phyloP scores from a whole-genome alignment of 2,329 filamentous ascomycete species.

The Apiospora sp. region DNA sequence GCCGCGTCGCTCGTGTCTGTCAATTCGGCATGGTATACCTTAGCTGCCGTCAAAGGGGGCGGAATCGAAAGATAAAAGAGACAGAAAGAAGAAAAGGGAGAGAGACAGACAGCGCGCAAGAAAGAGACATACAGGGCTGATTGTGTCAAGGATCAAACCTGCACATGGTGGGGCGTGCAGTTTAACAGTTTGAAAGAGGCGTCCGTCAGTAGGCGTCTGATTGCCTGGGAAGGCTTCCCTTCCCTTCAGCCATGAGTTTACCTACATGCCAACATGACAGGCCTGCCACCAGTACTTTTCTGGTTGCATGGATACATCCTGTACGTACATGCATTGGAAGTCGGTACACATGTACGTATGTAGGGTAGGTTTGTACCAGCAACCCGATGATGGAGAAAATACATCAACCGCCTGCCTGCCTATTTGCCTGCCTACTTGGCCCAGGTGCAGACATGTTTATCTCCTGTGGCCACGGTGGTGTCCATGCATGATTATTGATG shows the following conservation, averaged over 20 bases:
- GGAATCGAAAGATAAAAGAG: neutral
- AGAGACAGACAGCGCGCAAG: neutral
- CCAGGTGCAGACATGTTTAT: constrained; percentile 2
- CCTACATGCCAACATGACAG: neutral
- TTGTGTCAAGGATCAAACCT: constrained; percentile 13
- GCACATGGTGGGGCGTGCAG: constrained; percentile 21
- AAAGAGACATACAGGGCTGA: constrained; percentile 2
- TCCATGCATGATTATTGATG: constrained; percentile 19
- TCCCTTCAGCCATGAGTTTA: constrained; percentile 15
- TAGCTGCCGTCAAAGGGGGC: neutral
- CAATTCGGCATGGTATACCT: neutral
- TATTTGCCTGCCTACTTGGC: neutral
- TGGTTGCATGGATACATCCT: neutral
- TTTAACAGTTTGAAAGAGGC: constrained; percentile 19
- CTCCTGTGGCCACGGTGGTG: constrained; percentile 12
- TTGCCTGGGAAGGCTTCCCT: constrained; percentile 16
- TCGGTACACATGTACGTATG: neutral
- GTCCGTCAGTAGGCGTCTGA: constrained; percentile 13
- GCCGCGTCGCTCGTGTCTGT: neutral
- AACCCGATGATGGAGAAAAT: constrained; percentile 13
- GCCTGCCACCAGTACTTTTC: neutral
- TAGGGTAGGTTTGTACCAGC: neutral
- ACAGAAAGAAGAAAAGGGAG: neutral
- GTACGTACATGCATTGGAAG: neutral
- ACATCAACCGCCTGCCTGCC: neutral